Base-by-base conservation (phyloP, 2,329 filamentous ascomycete species). In the Aquanectria penicillioides region DNA sequence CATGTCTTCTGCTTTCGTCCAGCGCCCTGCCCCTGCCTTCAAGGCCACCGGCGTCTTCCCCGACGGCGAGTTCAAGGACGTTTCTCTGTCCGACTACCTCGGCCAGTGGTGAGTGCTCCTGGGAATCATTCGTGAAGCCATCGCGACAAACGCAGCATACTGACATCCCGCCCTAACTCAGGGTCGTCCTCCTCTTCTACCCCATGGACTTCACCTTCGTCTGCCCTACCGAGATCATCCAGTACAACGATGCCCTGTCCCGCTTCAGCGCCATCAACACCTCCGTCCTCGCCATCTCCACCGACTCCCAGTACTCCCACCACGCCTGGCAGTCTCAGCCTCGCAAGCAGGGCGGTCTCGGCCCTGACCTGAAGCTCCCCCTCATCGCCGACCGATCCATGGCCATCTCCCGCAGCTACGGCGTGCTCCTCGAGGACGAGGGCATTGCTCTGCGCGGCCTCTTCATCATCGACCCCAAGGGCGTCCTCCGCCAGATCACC, bases 151-250 rank as follows among this genome's bases (percentile, higher is more conserved):
- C 33, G 25, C 5, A 26, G n/a, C 55, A 54, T 29, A 61, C 52
- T 18, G 40, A 43, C 11, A 10, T 13, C 3, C 11, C 18, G 23
- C 28, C n/a, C n/a, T n/a, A n/a, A 6, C n/a, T 0, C 22, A 80
- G 87, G 87, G 82, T 89, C 58, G 79, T 89, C 67, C 84, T 89
- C 28, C 83, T 86, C 64, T 89, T 89, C 80, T 86, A 89, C 74
- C 87, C 87, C 56, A 86, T 88, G 77, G 86, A 88, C 69, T 89
- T 87, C 81, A 88, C 86, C 66, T 89, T 89, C 66, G 86, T 89
- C 71, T 89, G 86, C 78, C 85, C 85, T 23, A 86, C 84, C 71
- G 85, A 89, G 75, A 88, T 89, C 75, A 83, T 87, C 69, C 85
- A 86, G 70, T 89, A 85, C 78, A 86, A 83, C 74, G 83, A 87